Evolutionary conservation across 805 yeast species (phyloP), one percentile per base, ranked within the genome.

Genomic region (Yamadazyma olivae): DNA sequence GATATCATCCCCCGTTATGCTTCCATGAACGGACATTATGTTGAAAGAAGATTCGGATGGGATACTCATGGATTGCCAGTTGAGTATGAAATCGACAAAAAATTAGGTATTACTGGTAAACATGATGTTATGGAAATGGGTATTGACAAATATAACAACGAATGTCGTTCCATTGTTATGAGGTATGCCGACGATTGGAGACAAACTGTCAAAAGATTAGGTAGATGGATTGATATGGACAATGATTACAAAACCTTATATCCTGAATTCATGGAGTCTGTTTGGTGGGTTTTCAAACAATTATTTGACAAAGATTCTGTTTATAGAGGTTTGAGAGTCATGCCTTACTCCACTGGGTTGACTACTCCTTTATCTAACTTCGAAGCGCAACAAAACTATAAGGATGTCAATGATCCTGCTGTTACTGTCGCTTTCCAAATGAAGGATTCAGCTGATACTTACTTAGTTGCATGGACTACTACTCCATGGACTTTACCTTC

Each of bases 401-500:
- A 93, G 71, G 98, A 93, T 42, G 98, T 93, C 33, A 76, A 79
- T 44, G 99, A 93, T 62, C 99, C 99, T 7, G 96, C 96, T 8
- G 90, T 95, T 33, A 89, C 96, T 41, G 66, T 93, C 50, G 95
- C 88, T 18, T 95, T 93, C 74, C 85, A 86, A 45, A 70, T 86
- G 38, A 67, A 75, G 21, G 85, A 79, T 44, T 95, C 90, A 54
- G 89, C 87, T 45, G 79, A 83, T 53, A 86, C 95, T 36, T 70
- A 76, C 47, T 71, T 93, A 48, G 90, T 93, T 26, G 98, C 98
- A 7, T 93, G 99, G 99, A 93, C 99, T 30, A 93, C 99, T 42
- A 93, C 99, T 17, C 99, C 99, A 35, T 93, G 99, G 99, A 95
- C 99, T 33, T 73, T 93, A 57, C 99, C 99, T 27, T 85, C 96